Evolutionary conservation across 1,284 basidiomycete genomes (phyloP).

Genomic region (Ganoderma resinaceum): DNA sequence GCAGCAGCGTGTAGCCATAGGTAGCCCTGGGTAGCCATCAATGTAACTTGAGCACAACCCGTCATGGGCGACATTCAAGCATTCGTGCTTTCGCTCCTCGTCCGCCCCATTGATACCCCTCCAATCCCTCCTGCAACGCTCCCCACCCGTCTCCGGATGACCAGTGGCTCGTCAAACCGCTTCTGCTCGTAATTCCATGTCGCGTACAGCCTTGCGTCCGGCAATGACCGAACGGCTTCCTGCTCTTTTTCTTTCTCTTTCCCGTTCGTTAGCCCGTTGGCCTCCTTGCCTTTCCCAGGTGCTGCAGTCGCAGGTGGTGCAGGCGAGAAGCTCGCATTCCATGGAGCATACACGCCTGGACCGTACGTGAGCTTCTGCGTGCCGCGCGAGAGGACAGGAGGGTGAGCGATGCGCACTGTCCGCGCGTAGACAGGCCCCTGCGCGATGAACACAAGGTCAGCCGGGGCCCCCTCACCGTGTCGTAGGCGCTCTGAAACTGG

Average conservation of each 20-base stretch:
- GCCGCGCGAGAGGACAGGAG: constrained; percentile 62
- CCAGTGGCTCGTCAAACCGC: constrained; percentile 61
- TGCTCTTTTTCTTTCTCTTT: constrained; percentile 43
- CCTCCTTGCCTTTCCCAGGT: constrained; percentile 45
- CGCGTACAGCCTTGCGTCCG: constrained; percentile 73
- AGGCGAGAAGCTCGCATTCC: constrained; percentile 54
- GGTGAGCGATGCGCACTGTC: constrained; percentile 68
- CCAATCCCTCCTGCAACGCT: constrained; percentile 33
- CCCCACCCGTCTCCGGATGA: constrained; percentile 40
- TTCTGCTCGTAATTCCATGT: constrained; percentile 81
- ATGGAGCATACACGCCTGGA: constrained; percentile 64
- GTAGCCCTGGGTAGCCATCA: neutral
- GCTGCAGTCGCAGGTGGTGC: constrained; percentile 42
- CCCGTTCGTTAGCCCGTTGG: constrained; percentile 41
- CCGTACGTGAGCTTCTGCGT: constrained; percentile 69
- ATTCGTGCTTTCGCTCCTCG: constrained; percentile 38
- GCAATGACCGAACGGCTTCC: constrained; percentile 50
- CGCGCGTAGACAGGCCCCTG: constrained; percentile 63
- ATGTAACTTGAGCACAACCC: neutral
- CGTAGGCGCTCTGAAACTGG: neutral
- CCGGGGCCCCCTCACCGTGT: neutral
- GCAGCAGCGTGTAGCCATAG: neutral
- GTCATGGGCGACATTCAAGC: constrained; percentile 14
- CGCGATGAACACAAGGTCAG: neutral
- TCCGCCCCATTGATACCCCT: constrained; percentile 25